Conservation (phyloP, 2,329 filamentous ascomycete species). For the Clonostachys chloroleuca region DNA sequence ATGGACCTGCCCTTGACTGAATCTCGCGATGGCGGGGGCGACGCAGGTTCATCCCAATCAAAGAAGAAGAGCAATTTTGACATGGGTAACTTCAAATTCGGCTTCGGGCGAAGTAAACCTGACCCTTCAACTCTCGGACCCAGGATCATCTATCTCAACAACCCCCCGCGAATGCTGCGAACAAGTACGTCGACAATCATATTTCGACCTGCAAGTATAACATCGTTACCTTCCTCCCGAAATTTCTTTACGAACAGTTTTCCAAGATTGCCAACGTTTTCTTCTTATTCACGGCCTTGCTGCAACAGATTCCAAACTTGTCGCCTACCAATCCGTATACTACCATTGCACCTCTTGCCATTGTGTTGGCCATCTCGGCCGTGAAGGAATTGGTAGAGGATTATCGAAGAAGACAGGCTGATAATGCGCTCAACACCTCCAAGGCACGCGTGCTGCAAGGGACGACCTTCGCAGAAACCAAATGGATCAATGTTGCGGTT, state of each 20-base stretch:
- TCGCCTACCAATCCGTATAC: constrained; percentile 95
- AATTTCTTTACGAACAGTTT: constrained; percentile 97
- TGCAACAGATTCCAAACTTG: constrained; percentile 93
- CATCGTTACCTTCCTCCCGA: constrained; percentile 84
- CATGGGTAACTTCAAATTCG: constrained; percentile 82
- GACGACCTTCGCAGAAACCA: constrained; percentile 77
- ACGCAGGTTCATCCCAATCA: constrained; percentile 30
- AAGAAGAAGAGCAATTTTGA: constrained; percentile 55
- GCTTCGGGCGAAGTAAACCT: constrained; percentile 76
- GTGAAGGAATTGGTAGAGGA: constrained; percentile 94
- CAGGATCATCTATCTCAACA: constrained; percentile 92
- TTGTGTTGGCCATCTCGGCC: constrained; percentile 91
- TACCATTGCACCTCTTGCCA: constrained; percentile 87
- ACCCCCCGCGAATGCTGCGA: constrained; percentile 81
- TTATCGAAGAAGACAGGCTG: constrained; percentile 81
- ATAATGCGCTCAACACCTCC: constrained; percentile 82
- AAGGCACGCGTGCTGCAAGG: constrained; percentile 80
- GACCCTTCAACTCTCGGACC: constrained; percentile 91
- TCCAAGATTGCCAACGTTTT: constrained; percentile 99
- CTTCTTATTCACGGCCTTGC: constrained; percentile 92
- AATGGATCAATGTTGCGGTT: constrained; percentile 90
- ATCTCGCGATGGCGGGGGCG: constrained; percentile 26
- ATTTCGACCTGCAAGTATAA: constrained; percentile 99
- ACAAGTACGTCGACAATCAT: constrained; percentile 94
- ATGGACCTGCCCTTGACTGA: constrained; percentile 97